These are phyloP conservation scores for Alternaria angustiovoidea DNA, from an alignment of 2,329 filamentous ascomycete species.

Conservation along the genomic window DNA sequence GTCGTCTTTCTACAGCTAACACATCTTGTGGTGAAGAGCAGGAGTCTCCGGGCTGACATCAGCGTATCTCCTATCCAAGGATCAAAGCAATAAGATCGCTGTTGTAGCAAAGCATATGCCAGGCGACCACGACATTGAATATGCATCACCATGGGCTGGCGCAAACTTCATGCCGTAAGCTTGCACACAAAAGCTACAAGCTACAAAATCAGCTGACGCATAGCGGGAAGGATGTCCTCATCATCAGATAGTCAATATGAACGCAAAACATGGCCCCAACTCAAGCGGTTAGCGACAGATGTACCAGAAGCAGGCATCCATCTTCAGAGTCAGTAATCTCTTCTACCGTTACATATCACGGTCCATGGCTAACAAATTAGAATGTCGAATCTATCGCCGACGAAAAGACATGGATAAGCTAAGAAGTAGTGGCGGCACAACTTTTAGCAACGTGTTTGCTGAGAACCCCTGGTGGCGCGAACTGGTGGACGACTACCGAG, in stretches of 20 bases:
- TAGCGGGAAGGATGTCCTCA: slow-evolving; percentile 7
- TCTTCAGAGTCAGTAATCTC: slow-evolving; percentile 65
- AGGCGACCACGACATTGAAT: slow-evolving; percentile 90
- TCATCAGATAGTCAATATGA: slow-evolving; percentile 6
- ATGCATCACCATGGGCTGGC: slow-evolving; percentile 89
- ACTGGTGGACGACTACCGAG: slow-evolving; percentile 3
- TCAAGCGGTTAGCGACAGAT: slow-evolving; percentile 57
- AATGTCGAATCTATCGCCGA: not conserved
- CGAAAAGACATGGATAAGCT: slow-evolving; percentile 50
- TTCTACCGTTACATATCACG: not conserved
- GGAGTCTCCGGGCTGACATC: slow-evolving; percentile 73
- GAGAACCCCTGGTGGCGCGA: slow-evolving; percentile 69
- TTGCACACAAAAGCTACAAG: too few relatives aligned
- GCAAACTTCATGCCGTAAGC: slow-evolving; percentile 63
- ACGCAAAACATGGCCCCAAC: slow-evolving; percentile 51
- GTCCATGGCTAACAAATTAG: not conserved
- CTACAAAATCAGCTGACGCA: not conserved
- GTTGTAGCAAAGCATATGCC: slow-evolving; percentile 89
- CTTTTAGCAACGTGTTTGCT: not conserved
- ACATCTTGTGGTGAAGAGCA: slow-evolving; percentile 56
- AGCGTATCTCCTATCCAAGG: slow-evolving; percentile 63
- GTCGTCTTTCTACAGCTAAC: not conserved
- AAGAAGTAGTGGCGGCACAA: slow-evolving; percentile 62
- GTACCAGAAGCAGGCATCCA: slow-evolving; percentile 81
- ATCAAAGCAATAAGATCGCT: not conserved